Evolutionary conservation across 345 rosid genomes (phyloP), one percentile per base, ranked within the genome.

Genomic region (Viola odorata): DNA sequence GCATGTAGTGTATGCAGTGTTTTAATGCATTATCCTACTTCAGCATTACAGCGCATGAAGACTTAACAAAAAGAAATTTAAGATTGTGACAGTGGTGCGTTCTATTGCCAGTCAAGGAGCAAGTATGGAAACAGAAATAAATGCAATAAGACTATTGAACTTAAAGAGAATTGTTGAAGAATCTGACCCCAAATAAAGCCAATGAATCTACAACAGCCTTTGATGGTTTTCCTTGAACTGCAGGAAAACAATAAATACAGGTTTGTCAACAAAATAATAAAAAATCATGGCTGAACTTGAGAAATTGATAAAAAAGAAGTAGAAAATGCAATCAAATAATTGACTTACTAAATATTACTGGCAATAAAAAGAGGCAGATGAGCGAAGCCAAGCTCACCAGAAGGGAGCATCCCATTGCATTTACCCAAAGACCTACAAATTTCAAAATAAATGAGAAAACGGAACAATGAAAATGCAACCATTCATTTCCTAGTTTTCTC

Each of bases 331-430:
- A 47, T 7, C 23, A 4, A 32, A 13, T 51, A 58, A 67, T 14
- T 15, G 17, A 74, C 86, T 82, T 74, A 94, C 99, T 78, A 65
- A 88, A 94, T 53, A 94, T 75, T 62, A 94, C 37, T 0, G 99
- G 99, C 77, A 94, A 83, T 69, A 94, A 60, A 68, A 91, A 69
- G 61, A 94, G 77, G 71, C 97, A 94, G 66, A 90, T 74, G 58
- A 94, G 95, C 52, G 99, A 90, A 12, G 97, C 97, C 81, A 91
- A 86, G 86, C 97, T 94, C 68, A 94, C 97, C 80, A 94, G 81
- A 61, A 94, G 88, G 15, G 99, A 94, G 81, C 99, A 94, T 42
- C 99, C 97, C 88, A 94, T 56, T 55, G 99, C 95, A 73, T 69
- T 69, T 8, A 84, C 12, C 99, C 99, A 94, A 47, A 90, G 73